Conservation (phyloP, 2,329 filamentous ascomycete species). For the Leptographium wingfieldii region DNA sequence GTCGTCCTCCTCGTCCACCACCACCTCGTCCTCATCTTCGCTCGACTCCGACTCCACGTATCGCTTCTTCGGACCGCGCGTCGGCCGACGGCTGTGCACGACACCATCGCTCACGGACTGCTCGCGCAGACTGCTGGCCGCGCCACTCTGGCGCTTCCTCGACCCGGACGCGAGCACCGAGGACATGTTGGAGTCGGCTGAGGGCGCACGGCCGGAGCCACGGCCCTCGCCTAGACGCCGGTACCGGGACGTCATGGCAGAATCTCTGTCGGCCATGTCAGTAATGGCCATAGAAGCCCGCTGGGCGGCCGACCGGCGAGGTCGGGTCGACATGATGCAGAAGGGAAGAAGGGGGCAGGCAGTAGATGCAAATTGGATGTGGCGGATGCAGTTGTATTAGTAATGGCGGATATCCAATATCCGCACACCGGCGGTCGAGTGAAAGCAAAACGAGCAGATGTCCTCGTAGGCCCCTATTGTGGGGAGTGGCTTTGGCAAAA, state of each 20-base stretch:
- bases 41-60: slow-evolving; percentile 42
- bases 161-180: slow-evolving; percentile 5
- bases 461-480: no score
- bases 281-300: slow-evolving; percentile 32
- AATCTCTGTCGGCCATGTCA: slow-evolving; percentile 39
- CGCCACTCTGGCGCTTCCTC: slow-evolving; percentile 9
- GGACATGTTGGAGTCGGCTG: slow-evolving; percentile 19
- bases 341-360: not conserved
- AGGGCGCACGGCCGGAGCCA: slow-evolving; percentile 25
- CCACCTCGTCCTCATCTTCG: slow-evolving; percentile 8
- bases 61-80: slow-evolving; percentile 43
- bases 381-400: not conserved
- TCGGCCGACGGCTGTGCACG: slow-evolving; percentile 34
- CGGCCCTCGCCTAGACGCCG: slow-evolving; percentile 34
- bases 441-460: no score
- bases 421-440: no score
- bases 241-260: slow-evolving; percentile 35
- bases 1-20: slow-evolving; percentile 3
- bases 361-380: not conserved
- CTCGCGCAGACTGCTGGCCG: slow-evolving; percentile 18
- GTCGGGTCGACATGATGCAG: slow-evolving; percentile 32
- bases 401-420: no score
- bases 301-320: slow-evolving; percentile 34
- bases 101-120: slow-evolving; percentile 33
- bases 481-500: no score